These are phyloP conservation scores for Macaranga tanarius DNA, from an alignment of 441 rosid genomes.

Conservation along the genomic window DNA sequence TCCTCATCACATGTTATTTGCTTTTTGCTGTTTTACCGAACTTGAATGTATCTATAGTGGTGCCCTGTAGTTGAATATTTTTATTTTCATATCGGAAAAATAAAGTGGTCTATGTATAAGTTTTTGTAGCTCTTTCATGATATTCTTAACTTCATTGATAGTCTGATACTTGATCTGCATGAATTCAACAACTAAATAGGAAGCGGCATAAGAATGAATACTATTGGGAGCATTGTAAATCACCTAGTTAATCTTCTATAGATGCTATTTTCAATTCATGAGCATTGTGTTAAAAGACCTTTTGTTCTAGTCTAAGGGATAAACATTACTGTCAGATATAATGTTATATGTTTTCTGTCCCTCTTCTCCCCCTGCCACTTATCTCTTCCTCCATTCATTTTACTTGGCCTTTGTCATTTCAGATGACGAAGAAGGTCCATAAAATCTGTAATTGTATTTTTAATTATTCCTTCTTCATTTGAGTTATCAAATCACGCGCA, in stretches of 20 bases:
- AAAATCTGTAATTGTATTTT: background rate
- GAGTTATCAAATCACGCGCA: background rate
- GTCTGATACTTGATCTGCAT: background rate
- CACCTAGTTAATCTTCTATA: background rate
- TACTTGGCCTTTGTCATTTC: background rate
- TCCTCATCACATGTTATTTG: constrained; percentile 20
- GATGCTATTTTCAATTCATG: background rate
- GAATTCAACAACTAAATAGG: background rate
- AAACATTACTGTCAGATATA: too few species aligned
- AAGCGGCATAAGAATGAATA: constrained; percentile 1
- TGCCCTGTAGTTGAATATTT: background rate
- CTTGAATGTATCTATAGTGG: background rate
- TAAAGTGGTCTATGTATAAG: background rate
- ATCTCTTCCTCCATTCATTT: background rate
- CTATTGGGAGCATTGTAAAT: background rate
- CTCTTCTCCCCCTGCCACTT: background rate
- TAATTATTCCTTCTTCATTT: background rate
- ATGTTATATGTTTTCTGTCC: too few species aligned
- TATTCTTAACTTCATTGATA: background rate
- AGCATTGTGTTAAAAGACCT: background rate
- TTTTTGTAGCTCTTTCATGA: background rate
- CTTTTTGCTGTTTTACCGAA: constrained; percentile 7
- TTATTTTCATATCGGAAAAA: background rate
- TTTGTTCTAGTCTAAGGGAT: background rate
- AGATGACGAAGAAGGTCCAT: background rate